These are phyloP conservation scores for Immersiella caudata DNA, from an alignment of 495 filamentous ascomycete species.

Conservation along the genomic window DNA sequence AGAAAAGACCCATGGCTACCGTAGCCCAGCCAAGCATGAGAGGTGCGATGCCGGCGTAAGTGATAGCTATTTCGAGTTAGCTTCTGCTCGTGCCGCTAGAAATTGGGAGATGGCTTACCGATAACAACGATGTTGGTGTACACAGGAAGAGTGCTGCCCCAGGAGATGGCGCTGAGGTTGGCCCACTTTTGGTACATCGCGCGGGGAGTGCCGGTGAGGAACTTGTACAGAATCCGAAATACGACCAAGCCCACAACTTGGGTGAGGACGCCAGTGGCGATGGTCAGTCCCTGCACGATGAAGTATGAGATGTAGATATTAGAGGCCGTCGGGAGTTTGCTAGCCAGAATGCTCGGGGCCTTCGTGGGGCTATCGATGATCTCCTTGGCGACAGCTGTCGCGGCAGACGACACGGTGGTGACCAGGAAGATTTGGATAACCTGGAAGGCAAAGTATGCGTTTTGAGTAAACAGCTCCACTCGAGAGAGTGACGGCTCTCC, in stretches of 20 bases:
- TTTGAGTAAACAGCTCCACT: constrained; percentile 86
- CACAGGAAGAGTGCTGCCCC: constrained; percentile 87
- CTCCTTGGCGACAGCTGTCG: constrained; percentile 62
- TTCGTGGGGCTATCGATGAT: constrained; percentile 66
- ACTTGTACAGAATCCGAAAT: constrained; percentile 74
- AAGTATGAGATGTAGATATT: constrained; percentile 98
- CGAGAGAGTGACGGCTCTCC: constrained; percentile 77
- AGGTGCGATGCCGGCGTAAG: constrained; percentile 89
- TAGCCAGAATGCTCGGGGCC: constrained; percentile 67
- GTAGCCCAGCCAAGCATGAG: constrained; percentile 85
- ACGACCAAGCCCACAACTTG: constrained; percentile 78
- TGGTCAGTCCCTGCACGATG: constrained; percentile 87
- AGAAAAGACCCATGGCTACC: constrained; percentile 83
- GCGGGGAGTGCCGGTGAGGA: constrained; percentile 58
- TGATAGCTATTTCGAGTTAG: constrained; percentile 59
- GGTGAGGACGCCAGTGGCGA: constrained; percentile 73
- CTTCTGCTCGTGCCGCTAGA: not conserved
- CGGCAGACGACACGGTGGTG: constrained; percentile 75
- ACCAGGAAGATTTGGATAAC: constrained; percentile 94
- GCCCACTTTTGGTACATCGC: constrained; percentile 64
- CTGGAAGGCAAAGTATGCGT: constrained; percentile 93
- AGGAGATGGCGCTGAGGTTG: constrained; percentile 65
- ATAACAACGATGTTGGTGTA: constrained; percentile 87
- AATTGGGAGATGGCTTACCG: constrained; percentile 49
- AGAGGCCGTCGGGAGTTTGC: constrained; percentile 75